Evolutionary conservation across 306 rosid species (phyloP).

Genomic region (Geum urbanum): DNA sequence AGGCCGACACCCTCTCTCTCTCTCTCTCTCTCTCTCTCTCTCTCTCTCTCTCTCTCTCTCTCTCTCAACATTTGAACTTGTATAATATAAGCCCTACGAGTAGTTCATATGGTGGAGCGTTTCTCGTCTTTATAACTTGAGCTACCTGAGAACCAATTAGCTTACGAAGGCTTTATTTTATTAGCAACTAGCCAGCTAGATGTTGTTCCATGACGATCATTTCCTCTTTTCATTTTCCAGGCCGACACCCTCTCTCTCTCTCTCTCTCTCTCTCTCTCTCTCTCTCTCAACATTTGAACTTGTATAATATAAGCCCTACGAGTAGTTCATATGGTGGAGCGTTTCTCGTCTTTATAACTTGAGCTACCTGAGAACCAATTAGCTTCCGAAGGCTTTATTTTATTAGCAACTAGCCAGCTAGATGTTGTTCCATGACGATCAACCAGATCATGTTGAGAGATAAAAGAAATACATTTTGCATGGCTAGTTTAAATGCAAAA

Average conservation of each 20-base stretch:
- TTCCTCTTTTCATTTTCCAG: constrained; percentile 35
- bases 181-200: too few species aligned
- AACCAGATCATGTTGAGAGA: constrained; percentile 28
- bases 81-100: constrained; percentile 32
- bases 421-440: constrained; percentile 10
- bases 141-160: constrained; percentile 16
- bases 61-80: constrained; percentile 29
- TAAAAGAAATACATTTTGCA: constrained; percentile 33
- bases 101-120: constrained; percentile 21
- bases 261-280: constrained; percentile 4
- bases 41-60: constrained; percentile 9
- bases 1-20: constrained; percentile 3
- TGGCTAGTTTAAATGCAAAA: constrained; percentile 48
- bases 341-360: constrained; percentile 19
- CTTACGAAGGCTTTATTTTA: not conserved
- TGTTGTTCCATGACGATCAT: too few species aligned
- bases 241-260: not conserved
- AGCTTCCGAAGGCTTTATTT: not conserved
- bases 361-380: constrained; percentile 16
- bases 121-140: constrained; percentile 17
- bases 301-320: constrained; percentile 32
- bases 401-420: not conserved
- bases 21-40: too few species aligned
- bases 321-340: constrained; percentile 21
- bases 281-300: constrained; percentile 29